Base-by-base conservation (phyloP, 2,329 filamentous ascomycete genomes). In the Clarireedia paspali region DNA sequence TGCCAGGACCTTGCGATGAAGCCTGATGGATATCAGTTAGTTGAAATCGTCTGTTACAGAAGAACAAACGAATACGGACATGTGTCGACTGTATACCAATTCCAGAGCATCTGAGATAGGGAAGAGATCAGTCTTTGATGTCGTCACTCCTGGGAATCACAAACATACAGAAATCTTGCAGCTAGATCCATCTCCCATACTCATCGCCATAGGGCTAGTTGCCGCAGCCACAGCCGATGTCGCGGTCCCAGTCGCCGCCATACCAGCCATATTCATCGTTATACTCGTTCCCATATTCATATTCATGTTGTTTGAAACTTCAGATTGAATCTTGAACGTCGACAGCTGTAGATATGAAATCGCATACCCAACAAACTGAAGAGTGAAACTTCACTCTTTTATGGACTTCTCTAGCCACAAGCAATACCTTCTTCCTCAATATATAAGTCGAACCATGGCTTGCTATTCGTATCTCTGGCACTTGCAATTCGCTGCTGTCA, bases 1-100 rank as follows among this genome's bases (percentile, higher is more conserved):
- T 83, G 83, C 88, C 89, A 94, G 23, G 77, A 75, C 6, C 68
- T 64, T 24, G 85, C 73, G 66, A 94, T 78, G 77, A 94, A 92
- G 72, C 63, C 62, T 63, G 27, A 30, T 9, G 27, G 4, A 17
- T 27, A 42, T 44, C 9, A 27, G 26, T 15, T 40, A 17, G 14
- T 17, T n/a, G 38, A 15, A 7, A 14, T 40, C 6, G 38, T 4
- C 6, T 17, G 14, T 5, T 2, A 5, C 15, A 0, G 6, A 17
- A 40, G 38, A 17, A 40, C 4, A n/a, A 2, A 17, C 39, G 30
- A n/a, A 9, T 15, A 52, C 55, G 23, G 44, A 65, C 84, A 89
- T 20, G 84, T 72, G 67, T 87, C 83, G 67, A 88, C 74, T 3
- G 84, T 86, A 69, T 87, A 77, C 85, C 85, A 89, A 70, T 90